Evolutionary conservation across 106 monocot species (phyloP).

Genomic region (Xerophyta viscosa): DNA sequence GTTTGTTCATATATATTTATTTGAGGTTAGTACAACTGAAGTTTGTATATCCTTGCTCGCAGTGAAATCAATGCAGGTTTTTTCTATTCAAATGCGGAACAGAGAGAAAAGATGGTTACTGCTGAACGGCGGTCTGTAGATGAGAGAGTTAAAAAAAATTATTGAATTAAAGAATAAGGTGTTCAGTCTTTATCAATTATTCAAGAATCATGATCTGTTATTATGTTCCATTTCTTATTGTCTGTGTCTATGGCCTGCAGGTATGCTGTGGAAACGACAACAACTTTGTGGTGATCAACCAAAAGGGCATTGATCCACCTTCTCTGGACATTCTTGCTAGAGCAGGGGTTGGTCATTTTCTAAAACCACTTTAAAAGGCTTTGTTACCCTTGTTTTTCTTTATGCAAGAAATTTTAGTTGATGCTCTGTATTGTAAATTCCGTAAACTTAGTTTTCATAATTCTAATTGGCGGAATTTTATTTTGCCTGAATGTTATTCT

Average conservation of each 20-base stretch:
- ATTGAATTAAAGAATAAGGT: slow-evolving; percentile 93
- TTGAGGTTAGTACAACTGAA: neutral
- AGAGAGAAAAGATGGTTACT: slow-evolving; percentile 97
- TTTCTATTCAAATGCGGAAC: slow-evolving; percentile 97
- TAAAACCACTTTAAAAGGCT: neutral
- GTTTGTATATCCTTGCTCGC: slow-evolving; percentile 16
- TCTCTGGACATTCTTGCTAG: slow-evolving; percentile 91
- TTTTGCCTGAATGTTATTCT: too few species aligned
- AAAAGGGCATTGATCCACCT: slow-evolving; percentile 98
- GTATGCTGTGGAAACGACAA: slow-evolving; percentile 67
- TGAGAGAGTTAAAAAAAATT: slow-evolving; percentile 71
- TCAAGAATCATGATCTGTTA: neutral
- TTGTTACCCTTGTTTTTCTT: too few species aligned
- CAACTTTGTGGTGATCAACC: slow-evolving; percentile 97
- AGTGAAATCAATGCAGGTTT: slow-evolving; percentile 99
- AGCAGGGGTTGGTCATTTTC: slow-evolving; percentile 68
- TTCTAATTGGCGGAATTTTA: too few species aligned
- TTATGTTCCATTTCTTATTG: too few species aligned
- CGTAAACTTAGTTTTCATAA: too few species aligned
- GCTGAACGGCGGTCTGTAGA: slow-evolving; percentile 97
- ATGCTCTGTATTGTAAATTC: too few species aligned
- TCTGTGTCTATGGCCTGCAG: slow-evolving; percentile 25
- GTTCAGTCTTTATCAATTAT: neutral
- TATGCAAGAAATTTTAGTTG: too few species aligned
- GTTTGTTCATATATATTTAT: neutral